These are phyloP conservation scores for Coprinopsis sp. DNA, from an alignment of 768 basidiomycete species.

Conservation along the genomic window DNA sequence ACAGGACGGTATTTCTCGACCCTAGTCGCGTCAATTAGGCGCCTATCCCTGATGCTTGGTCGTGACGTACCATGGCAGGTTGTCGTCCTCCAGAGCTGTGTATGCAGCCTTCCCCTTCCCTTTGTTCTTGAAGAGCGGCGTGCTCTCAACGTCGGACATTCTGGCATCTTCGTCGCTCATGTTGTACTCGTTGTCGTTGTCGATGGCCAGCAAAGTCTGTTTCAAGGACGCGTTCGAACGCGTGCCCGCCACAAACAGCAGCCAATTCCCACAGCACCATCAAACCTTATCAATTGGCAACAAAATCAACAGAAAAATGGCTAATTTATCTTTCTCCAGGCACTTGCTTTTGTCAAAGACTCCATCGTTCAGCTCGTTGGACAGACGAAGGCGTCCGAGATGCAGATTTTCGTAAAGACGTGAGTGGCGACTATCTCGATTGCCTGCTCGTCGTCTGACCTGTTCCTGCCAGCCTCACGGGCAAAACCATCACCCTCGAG, in stretches of 20 bases:
- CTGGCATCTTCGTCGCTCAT: conserved; percentile 53
- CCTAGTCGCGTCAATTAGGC: conserved; percentile 42
- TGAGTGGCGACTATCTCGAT: conserved; percentile 33
- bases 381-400: conserved; percentile 78
- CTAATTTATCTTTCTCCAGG: conserved; percentile 28
- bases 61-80: conserved; percentile 72
- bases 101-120: conserved; percentile 68
- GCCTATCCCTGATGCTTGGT: conserved; percentile 4
- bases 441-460: conserved; percentile 5
- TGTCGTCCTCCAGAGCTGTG: conserved; percentile 47
- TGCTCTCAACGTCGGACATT: conserved; percentile 43
- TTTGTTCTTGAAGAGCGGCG: conserved; percentile 39
- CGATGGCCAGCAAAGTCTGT: too few species aligned
- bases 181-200: conserved; percentile 51
- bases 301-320: conserved; percentile 40
- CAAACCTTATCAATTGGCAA: conserved; percentile 31
- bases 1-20: conserved; percentile 97
- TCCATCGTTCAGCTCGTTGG: conserved; percentile 88
- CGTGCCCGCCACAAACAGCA: conserved; percentile 14
- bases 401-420: conserved; percentile 99
- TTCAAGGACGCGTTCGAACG: conserved; percentile 17
- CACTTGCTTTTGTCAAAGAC: conserved; percentile 86
- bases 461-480: conserved; percentile 71
- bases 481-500: conserved; percentile 98
- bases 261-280: too few species aligned